Evolutionary conservation across 495 filamentous ascomycete species (phyloP).

Genomic region (Sporormia fimetaria): DNA sequence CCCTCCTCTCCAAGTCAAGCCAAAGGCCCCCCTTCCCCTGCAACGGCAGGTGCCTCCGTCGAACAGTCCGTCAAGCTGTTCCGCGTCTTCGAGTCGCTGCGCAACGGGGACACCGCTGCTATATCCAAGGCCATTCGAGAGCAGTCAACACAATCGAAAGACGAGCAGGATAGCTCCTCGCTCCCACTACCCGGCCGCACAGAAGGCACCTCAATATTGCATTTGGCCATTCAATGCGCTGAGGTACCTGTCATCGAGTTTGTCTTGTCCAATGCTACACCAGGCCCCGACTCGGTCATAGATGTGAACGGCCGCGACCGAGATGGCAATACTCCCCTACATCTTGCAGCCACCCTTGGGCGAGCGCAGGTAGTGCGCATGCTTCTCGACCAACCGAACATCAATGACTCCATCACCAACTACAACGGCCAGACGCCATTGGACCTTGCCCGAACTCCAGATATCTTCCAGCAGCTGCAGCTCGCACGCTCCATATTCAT

Average conservation of each 20-base stretch:
- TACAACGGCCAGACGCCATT: conserved; percentile 76
- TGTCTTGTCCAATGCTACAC: conserved; percentile 54
- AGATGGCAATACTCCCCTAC: conserved; percentile 87
- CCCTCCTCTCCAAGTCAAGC: conserved; percentile 15
- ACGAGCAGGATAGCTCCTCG: conserved; percentile 45
- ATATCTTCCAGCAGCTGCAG: conserved; percentile 92
- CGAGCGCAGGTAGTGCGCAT: conserved; percentile 66
- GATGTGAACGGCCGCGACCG: conserved; percentile 84
- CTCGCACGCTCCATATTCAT: conserved; percentile 82
- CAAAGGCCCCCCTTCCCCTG: conserved; percentile 27
- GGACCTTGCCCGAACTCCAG: conserved; percentile 78
- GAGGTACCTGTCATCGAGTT: conserved; percentile 94
- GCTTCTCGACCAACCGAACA: conserved; percentile 62
- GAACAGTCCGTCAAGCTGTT: conserved; percentile 93
- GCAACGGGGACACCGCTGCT: conserved; percentile 79
- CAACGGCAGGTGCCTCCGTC: conserved; percentile 46
- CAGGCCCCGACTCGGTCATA: conserved; percentile 39
- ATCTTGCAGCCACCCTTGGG: conserved; percentile 75
- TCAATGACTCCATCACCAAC: conserved; percentile 88
- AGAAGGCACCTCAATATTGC: conserved; percentile 77
- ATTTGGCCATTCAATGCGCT: conserved; percentile 94
- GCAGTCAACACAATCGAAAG: conserved; percentile 33
- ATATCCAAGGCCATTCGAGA: conserved; percentile 84
- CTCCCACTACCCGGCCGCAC: conserved; percentile 36
- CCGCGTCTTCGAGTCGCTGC: conserved; percentile 80